Conservation (phyloP, 1,284 basidiomycete species). For the Schizopora paradoxa region DNA sequence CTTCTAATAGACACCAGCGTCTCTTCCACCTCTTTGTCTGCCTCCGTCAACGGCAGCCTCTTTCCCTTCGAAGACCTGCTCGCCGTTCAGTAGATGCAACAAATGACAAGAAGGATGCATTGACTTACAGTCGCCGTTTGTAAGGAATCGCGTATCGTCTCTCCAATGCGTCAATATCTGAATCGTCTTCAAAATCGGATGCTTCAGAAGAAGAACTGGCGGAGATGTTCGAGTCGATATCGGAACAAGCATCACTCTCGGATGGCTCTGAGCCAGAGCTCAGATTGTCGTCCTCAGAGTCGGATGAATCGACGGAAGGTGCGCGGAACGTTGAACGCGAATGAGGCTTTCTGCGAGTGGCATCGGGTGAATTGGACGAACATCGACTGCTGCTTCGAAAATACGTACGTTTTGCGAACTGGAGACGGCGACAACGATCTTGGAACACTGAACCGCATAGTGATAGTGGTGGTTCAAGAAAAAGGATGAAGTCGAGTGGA, state of each 20-base stretch:
- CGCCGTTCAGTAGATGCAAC: constrained; percentile 16
- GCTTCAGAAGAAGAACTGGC: constrained; percentile 1
- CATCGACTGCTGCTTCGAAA: constrained; percentile 1
- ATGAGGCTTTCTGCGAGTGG: constrained; percentile 22
- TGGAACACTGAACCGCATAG: constrained; percentile 59
- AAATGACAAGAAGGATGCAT: not conserved
- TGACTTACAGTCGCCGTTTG: not conserved
- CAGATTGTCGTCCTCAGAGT: constrained; percentile 37
- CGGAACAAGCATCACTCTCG: constrained; percentile 33
- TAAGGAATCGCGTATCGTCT: too few relatives aligned
- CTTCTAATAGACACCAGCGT: constrained; percentile 65
- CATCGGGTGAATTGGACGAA: constrained; percentile 5
- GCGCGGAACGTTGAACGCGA: constrained; percentile 52
- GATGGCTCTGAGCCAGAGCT: constrained; percentile 28
- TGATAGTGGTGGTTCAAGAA: not conserved
- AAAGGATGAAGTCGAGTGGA: too few relatives aligned
- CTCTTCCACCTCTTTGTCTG: constrained; percentile 55
- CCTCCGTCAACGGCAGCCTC: constrained; percentile 37
- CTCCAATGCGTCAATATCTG: not conserved
- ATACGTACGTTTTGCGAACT: constrained; percentile 32
- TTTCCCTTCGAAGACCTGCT: constrained; percentile 17
- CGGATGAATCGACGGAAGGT: constrained; percentile 47
- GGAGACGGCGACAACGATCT: constrained; percentile 59
- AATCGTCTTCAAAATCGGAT: constrained; percentile 1
- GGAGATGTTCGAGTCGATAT: constrained; percentile 35